Evolutionary conservation across 1,139 yeast species (phyloP), one percentile per base, ranked within the genome.

Genomic region (Magnusiomyces suaveolens): DNA sequence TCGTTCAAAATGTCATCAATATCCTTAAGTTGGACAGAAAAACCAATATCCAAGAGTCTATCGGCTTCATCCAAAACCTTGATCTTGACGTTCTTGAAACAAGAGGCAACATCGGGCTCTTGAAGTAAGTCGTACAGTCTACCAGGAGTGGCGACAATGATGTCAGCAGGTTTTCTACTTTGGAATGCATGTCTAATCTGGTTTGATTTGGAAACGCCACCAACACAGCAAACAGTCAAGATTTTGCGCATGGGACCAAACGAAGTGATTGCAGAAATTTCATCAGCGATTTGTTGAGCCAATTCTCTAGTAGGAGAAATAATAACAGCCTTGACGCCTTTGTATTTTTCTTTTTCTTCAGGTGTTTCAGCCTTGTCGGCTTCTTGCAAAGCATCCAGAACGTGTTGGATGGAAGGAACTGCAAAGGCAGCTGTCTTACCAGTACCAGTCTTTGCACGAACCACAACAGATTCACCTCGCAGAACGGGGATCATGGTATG

Each of bases 371-470:
- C 32, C 23, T 25, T 24, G 10, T 16, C 23, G 32, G 32, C 63
- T n/a, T 68, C 66, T 46, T 64, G 65, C 18, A 56, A 41, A 8
- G 71, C 67, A 50, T 72, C 72, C 21, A 77, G 60, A 41, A 78
- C 75, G 54, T 77, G 77, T 65, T 87, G 85, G 48, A 89, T 71
- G 6, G 87, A 74, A 1, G 97, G 97, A 50, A 89, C 74, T 58
- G 89, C 81, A 67, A 87, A 90, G 0, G 96, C 95, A 57, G 87
- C 80, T 0, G 97, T 90, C 69, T 90, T 90, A 65, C 97, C 97
- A 0, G 97, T 89, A 66, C 97, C 97, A 3, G 97, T 90, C 67
- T 87, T 87, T 39, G 97, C 97, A 62, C 95, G 78, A 41, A 87
- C 92, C 26, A 89, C 89, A 54, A 88, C 74, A 60, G 94, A 69